A percentile compares a stretch with the other conserved stretches of the same genome.
Evolutionary conservation across 805 yeast genomes (phyloP).

Genomic region (Wickerhamomyces kurtzmanii): DNA sequence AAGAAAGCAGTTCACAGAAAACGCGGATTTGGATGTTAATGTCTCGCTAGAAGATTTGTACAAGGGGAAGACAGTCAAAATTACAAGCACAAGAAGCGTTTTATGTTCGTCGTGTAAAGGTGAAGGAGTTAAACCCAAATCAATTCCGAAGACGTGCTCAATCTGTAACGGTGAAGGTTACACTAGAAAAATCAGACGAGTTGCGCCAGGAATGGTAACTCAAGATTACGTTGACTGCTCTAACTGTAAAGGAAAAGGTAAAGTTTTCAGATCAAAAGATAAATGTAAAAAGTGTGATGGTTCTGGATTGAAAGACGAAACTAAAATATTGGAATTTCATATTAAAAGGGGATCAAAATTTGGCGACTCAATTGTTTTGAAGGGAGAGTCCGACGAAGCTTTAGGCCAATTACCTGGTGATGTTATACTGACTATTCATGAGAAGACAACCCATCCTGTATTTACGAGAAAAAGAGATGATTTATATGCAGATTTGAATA

Average conservation of each 20-base stretch:
- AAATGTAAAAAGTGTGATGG: constrained; percentile 75
- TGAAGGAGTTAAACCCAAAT: constrained; percentile 57
- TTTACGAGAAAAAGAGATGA: constrained; percentile 57
- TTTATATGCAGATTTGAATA: constrained; percentile 45
- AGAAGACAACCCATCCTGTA: constrained; percentile 29
- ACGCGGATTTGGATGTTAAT: constrained; percentile 56
- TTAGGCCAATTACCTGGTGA: constrained; percentile 73
- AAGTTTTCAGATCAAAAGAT: constrained; percentile 50
- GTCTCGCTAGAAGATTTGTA: constrained; percentile 67
- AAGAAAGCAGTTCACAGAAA: constrained; percentile 42
- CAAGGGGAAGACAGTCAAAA: constrained; percentile 72
- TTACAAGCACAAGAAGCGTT: constrained; percentile 60
- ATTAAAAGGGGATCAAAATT: constrained; percentile 62
- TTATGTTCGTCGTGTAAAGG: constrained; percentile 72
- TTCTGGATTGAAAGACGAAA: constrained; percentile 45
- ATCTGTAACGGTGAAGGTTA: constrained; percentile 68
- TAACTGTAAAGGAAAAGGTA: constrained; percentile 66
- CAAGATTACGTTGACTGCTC: constrained; percentile 52
- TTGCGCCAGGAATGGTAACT: constrained; percentile 70
- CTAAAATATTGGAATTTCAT: constrained; percentile 66
- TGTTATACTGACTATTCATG: constrained; percentile 52
- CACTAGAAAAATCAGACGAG: constrained; percentile 46
- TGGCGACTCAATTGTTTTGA: constrained; percentile 50
- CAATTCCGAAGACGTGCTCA: constrained; percentile 46
- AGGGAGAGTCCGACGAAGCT: constrained; percentile 70